Conservation (phyloP, 2,329 filamentous ascomycete species). For the Aspergillus aculeatus region DNA sequence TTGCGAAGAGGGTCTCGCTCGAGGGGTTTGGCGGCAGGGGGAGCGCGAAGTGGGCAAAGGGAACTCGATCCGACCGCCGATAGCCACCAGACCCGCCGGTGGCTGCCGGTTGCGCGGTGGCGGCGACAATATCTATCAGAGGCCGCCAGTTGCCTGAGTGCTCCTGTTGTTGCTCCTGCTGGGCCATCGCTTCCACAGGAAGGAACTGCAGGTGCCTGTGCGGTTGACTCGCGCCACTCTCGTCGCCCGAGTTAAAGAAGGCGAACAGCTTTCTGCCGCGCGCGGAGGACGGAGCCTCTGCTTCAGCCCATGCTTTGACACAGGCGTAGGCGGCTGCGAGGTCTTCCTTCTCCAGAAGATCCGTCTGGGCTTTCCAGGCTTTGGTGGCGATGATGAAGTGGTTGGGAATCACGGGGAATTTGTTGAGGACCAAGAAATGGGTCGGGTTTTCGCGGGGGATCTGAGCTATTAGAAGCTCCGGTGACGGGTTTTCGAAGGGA, state of each 20-base stretch:
- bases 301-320: slow-evolving; percentile 39
- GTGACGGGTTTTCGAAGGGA: slow-evolving; percentile 46
- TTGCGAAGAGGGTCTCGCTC: slow-evolving; percentile 33
- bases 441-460: slow-evolving; percentile 37
- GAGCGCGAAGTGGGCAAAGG: slow-evolving; percentile 52
- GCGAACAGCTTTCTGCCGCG: slow-evolving; percentile 42
- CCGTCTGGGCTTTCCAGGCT: slow-evolving; percentile 43
- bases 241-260: slow-evolving; percentile 51
- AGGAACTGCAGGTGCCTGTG: slow-evolving; percentile 51
- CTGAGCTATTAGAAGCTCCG: slow-evolving; percentile 43
- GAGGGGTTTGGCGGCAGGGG: slow-evolving; percentile 43
- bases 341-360: slow-evolving; percentile 45
- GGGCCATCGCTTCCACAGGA: slow-evolving; percentile 46
- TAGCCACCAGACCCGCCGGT: slow-evolving; percentile 21
- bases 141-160: slow-evolving; percentile 42
- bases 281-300: slow-evolving; percentile 4
- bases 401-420: slow-evolving; percentile 49
- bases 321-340: slow-evolving; percentile 43
- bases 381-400: slow-evolving; percentile 52
- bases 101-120: slow-evolving; percentile 12
- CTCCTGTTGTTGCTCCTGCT: slow-evolving; percentile 23
- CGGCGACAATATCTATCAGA: slow-evolving; percentile 44
- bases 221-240: slow-evolving; percentile 50
- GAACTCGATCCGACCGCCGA: slow-evolving; percentile 37
- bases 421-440: slow-evolving; percentile 48